A percentile compares a stretch with the other conserved stretches of the same genome.
phyloP scores from a whole-genome alignment of 164 flowering plant genomes.

The Magnolia sinica region DNA sequence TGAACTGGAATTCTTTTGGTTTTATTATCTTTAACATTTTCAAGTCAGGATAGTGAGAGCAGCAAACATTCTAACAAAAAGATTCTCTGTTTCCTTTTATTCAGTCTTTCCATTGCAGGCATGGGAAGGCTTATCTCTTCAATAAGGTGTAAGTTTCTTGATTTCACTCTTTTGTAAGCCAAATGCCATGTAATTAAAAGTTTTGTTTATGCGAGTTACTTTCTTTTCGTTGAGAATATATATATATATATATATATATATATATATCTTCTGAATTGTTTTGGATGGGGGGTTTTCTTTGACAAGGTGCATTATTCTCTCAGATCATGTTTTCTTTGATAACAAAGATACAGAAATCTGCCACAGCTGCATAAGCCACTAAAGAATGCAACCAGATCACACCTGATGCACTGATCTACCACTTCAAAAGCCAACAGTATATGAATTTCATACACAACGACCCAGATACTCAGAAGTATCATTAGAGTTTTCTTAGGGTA shows the following conservation, averaged over 20 bases:
- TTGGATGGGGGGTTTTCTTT: neutral
- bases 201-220: neutral
- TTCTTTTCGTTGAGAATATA: neutral
- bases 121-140: conserved; percentile 89
- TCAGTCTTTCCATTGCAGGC: conserved; percentile 73
- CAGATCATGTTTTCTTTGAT: neutral
- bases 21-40: neutral
- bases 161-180: neutral
- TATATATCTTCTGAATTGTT: no score
- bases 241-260: no score
- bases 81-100: conserved; percentile 26
- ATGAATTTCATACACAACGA: no score
- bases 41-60: conserved; percentile 1
- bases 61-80: conserved; percentile 32
- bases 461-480: no score
- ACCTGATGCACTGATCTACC: neutral
- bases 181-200: no score
- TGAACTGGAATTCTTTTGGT: neutral
- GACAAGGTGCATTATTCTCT: neutral
- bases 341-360: neutral
- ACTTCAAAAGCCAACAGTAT: no score
- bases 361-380: neutral
- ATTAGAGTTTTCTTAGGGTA: no score
- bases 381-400: neutral
- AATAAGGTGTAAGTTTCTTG: conserved; percentile 65